Evolutionary conservation across 805 yeast species (phyloP).

Genomic region (Torulaspora quercuum): DNA sequence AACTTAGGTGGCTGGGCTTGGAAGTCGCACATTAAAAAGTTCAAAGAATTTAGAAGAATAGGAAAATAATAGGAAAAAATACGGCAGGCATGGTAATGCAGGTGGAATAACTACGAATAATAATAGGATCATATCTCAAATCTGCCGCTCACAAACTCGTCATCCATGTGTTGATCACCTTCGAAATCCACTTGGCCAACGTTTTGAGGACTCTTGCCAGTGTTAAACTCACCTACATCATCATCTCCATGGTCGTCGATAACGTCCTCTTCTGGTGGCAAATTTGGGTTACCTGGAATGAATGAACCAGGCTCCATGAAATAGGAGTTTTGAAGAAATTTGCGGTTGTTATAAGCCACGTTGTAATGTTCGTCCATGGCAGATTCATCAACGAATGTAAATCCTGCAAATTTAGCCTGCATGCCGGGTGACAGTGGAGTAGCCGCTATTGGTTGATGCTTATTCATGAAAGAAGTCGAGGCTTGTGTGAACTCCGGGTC

Average conservation of each 20-base stretch:
- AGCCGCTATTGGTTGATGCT: slow-evolving; percentile 48
- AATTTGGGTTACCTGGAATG: slow-evolving; percentile 73
- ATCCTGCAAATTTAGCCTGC: slow-evolving; percentile 95
- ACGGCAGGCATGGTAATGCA: too few relatives aligned
- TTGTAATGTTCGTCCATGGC: slow-evolving; percentile 82
- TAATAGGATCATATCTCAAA: slow-evolving; percentile 59
- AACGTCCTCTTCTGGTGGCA: slow-evolving; percentile 81
- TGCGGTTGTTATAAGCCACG: slow-evolving; percentile 34
- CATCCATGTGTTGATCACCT: slow-evolving; percentile 63
- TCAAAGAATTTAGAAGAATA: too few relatives aligned
- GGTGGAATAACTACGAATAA: slow-evolving; percentile 4
- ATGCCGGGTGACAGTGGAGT: slow-evolving; percentile 80
- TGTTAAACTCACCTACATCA: slow-evolving; percentile 39
- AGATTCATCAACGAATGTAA: slow-evolving; percentile 92
- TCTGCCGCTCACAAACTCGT: slow-evolving; percentile 84
- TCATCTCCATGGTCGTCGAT: slow-evolving; percentile 64
- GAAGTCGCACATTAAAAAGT: too few relatives aligned
- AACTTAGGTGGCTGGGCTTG: too few relatives aligned
- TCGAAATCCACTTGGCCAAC: slow-evolving; percentile 36
- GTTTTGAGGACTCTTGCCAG: slow-evolving; percentile 15
- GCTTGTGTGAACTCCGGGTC: slow-evolving; percentile 97
- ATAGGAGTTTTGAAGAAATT: slow-evolving; percentile 38
- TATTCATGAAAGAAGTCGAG: slow-evolving; percentile 75
- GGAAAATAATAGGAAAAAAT: too few relatives aligned
- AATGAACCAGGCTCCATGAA: slow-evolving; percentile 62